These are phyloP conservation scores for Lunularia cruciata DNA, from an alignment of 225 moss, liverwort and hornwort species.

Conservation along the genomic window DNA sequence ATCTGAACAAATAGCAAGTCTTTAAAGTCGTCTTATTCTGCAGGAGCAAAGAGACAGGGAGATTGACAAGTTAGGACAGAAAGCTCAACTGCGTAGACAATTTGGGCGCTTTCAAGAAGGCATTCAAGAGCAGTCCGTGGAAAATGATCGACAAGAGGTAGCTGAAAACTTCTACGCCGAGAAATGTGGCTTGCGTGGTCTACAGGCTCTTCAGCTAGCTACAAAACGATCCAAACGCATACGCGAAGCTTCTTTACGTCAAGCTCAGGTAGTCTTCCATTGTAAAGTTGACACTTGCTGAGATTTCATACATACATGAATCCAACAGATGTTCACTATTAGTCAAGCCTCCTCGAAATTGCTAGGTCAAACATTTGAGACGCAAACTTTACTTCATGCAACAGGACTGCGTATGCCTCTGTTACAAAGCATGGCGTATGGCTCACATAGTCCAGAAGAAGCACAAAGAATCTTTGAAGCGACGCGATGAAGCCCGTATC, in stretches of 20 bases:
- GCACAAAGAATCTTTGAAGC: constrained; percentile 38
- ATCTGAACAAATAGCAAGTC: too few relatives aligned
- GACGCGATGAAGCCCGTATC: constrained; percentile 43
- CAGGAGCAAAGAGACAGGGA: constrained; percentile 87
- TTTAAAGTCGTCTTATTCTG: too few relatives aligned
- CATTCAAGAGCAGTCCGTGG: constrained; percentile 66
- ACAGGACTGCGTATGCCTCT: constrained; percentile 52
- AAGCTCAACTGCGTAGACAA: constrained; percentile 62
- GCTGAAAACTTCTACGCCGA: constrained; percentile 57
- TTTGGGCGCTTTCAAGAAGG: constrained; percentile 69
- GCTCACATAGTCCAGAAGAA: constrained; percentile 48
- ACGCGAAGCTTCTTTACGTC: constrained; percentile 33
- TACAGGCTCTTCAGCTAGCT: constrained; percentile 51
- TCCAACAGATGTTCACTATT: neutral
- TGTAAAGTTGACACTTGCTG: too few relatives aligned
- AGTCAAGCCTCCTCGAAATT: neutral
- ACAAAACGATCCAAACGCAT: constrained; percentile 51
- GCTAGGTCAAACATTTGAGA: neutral
- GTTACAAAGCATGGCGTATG: constrained; percentile 65
- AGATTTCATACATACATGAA: too few relatives aligned
- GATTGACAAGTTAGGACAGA: constrained; percentile 70
- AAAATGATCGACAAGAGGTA: constrained; percentile 55
- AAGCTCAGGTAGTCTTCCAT: constrained; percentile 52
- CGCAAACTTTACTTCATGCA: neutral
- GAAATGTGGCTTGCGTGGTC: constrained; percentile 49